Evolutionary conservation across 2,329 filamentous ascomycete species (phyloP).

Genomic region (Ceratocystis cacaofunesta): DNA sequence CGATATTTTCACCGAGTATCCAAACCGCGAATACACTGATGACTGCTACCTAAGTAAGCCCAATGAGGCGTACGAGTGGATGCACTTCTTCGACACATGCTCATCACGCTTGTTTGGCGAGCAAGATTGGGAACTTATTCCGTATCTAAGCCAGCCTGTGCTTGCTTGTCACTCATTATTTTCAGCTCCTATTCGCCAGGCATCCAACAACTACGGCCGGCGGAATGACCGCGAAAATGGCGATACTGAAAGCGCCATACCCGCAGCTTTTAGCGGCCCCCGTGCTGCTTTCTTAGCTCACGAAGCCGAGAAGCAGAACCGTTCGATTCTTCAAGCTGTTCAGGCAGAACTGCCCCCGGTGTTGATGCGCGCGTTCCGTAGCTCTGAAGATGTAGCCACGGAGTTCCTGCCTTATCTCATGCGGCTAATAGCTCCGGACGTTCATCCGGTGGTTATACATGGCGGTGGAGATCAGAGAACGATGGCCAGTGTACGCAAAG

Average conservation of each 20-base stretch:
- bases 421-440: conserved; percentile 70
- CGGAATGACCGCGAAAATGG: conserved; percentile 26
- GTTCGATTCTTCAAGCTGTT: conserved; percentile 55
- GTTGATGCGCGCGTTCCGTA: conserved; percentile 64
- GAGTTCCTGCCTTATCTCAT: conserved; percentile 77
- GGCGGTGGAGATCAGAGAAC: conserved; percentile 48
- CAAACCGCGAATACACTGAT: conserved; percentile 79
- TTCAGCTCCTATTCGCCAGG: conserved; percentile 49
- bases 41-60: conserved; percentile 85
- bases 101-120: conserved; percentile 64
- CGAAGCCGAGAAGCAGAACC: conserved; percentile 68
- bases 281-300: conserved; percentile 67
- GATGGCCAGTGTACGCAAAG: conserved; percentile 75
- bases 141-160: conserved; percentile 74
- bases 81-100: conserved; percentile 79
- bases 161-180: conserved; percentile 88
- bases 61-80: conserved; percentile 77
- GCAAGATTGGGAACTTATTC: conserved; percentile 83
- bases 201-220: conserved; percentile 29
- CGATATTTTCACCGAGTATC: conserved; percentile 77
- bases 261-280: conserved; percentile 64
- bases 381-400: conserved; percentile 57
- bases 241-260: conserved; percentile 35
- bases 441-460: conserved; percentile 72
- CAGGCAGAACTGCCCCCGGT: conserved; percentile 58